These are phyloP conservation scores for Gomphus sp. DNA, from an alignment of 1,284 basidiomycete species.

Conservation along the genomic window DNA sequence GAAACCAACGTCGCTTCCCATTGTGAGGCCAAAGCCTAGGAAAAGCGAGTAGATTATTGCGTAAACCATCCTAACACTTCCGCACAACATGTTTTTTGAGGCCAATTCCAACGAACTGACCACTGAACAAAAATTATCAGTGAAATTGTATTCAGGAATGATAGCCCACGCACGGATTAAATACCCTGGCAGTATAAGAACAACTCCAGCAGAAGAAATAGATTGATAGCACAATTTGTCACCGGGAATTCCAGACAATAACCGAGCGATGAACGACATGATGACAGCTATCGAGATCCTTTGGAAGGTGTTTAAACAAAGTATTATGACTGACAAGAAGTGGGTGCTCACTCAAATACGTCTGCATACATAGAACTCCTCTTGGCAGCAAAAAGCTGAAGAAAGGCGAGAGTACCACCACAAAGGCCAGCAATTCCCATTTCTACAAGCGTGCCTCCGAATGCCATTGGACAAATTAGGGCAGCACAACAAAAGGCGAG, in stretches of 20 bases:
- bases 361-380: conserved; percentile 81
- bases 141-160: neutral
- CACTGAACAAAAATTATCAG: conserved; percentile 34
- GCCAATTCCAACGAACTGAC: conserved; percentile 78
- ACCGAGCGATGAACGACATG: conserved; percentile 72
- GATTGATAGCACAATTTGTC: conserved; percentile 75
- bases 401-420: conserved; percentile 62
- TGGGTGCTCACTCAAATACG: conserved; percentile 72
- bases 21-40: conserved; percentile 79
- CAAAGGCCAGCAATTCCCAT: conserved; percentile 72
- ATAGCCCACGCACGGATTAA: conserved; percentile 50
- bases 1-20: conserved; percentile 80
- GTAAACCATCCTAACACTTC: conserved; percentile 82
- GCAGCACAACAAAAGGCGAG: conserved; percentile 68
- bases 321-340: neutral
- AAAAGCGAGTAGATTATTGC: conserved; percentile 85
- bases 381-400: conserved; percentile 67
- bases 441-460: conserved; percentile 75
- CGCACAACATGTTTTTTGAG: conserved; percentile 74
- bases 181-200: conserved; percentile 73
- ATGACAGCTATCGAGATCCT: conserved; percentile 79
- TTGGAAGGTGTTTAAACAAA: neutral
- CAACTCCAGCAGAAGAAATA: conserved; percentile 74
- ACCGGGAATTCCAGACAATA: conserved; percentile 58
- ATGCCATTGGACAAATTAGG: conserved; percentile 72